Base-by-base conservation (phyloP, 1,139 yeast species). In the Hansenula lynferdii region DNA sequence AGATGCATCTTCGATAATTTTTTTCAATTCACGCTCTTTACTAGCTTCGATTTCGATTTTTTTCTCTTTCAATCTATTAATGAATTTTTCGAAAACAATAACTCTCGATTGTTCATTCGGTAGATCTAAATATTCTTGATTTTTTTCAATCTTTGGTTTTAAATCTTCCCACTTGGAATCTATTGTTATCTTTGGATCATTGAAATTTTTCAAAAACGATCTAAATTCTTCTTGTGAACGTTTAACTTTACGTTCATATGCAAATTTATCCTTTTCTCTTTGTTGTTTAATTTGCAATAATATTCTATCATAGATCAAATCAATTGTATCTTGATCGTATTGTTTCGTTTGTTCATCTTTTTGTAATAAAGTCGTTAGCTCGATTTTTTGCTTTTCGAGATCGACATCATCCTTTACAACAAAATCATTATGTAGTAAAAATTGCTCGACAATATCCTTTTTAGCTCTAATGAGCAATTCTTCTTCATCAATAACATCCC, bases 401-500 rank as follows among this genome's bases (percentile, higher is more conserved):
- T 44, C 41, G n/a, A 31, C 47, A 8, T 43, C 50, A 12, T 40
- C 49, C 8, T 43, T 32, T 41, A 60, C 40, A 20, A 38, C 25
- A 36, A 46, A 47, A 4, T 50, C 53, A 11, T 53, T 47, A 23
- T 71, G 75, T 1, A 69, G 59, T 22, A 85, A 45, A 5, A 75
- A 59, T 43, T 73, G 79, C 34, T 72, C 72, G 1, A 80, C 73
- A 35, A 80, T 58, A 40, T 82, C 87, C 40, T 75, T 74, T 52
- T 80, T 77, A 18, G 78, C 75, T 45, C 72, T 73, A 32, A 84
- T 54, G 3, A 69, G 55, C 42, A 80, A 75, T 25, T 71, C 70
- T 50, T 78, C 77, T 39, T 76, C 82, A 49, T 84, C 90, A 3
- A 83, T 71, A 1, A 74, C 56, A 57, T 90, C 96, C 77, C 87